Evolutionary conservation across 2,329 filamentous ascomycete species (phyloP).

Genomic region (Ophiocordyceps australis): DNA sequence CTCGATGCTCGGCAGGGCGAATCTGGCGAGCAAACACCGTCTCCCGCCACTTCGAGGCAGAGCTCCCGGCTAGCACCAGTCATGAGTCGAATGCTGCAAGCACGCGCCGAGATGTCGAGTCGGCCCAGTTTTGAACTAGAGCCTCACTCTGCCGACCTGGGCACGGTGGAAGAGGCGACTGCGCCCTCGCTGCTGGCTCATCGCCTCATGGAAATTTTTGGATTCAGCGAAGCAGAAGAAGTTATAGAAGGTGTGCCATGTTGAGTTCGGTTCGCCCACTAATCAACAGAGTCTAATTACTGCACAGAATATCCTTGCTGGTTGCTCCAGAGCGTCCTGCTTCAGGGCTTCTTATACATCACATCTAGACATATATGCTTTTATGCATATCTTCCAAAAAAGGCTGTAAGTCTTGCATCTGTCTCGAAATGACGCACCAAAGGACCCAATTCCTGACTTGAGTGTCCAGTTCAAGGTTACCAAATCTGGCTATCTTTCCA

Average conservation of each 20-base stretch:
- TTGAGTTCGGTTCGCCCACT: not conserved
- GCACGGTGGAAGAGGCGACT: no score
- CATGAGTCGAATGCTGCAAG: slow-evolving; percentile 63
- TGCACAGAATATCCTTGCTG: slow-evolving; percentile 74
- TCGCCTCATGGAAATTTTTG: slow-evolving; percentile 68
- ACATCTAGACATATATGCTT: slow-evolving; percentile 89
- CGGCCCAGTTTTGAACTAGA: slow-evolving; percentile 40
- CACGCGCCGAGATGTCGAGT: slow-evolving; percentile 42
- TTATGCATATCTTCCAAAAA: slow-evolving; percentile 92
- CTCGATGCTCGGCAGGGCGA: no score
- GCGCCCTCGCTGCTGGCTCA: slow-evolving; percentile 48
- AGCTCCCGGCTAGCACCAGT: slow-evolving; percentile 43
- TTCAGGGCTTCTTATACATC: slow-evolving; percentile 94
- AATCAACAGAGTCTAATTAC: not conserved
- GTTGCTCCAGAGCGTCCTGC: slow-evolving; percentile 74
- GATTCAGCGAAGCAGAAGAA: slow-evolving; percentile 64
- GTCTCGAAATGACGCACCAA: no score
- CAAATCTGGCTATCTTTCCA: slow-evolving; percentile 78
- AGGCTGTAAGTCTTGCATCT: slow-evolving; percentile 63
- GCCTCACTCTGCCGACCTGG: slow-evolving; percentile 20
- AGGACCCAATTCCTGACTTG: no score
- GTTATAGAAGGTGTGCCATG: slow-evolving; percentile 54
- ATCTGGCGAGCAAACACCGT: slow-evolving; percentile 6
- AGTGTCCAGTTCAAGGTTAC: no score
- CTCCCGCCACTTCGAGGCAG: slow-evolving; percentile 6